These are phyloP conservation scores for Curvularia hawaiiensis DNA, from an alignment of 2,329 filamentous ascomycete genomes.

Conservation along the genomic window DNA sequence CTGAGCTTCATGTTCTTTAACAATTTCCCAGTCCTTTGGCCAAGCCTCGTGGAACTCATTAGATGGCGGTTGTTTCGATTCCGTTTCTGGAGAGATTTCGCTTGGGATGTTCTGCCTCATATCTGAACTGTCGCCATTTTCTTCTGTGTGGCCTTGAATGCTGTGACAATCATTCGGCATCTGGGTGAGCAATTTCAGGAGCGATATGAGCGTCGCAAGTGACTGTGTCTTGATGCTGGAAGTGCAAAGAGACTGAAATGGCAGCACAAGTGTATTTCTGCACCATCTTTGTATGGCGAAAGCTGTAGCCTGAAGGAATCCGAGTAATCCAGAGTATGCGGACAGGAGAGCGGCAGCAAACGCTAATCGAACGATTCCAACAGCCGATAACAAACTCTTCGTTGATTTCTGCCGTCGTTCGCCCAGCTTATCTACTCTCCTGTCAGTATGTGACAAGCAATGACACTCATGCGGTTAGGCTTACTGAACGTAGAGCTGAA, in stretches of 20 bases:
- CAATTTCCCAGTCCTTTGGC: neutral
- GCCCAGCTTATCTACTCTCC: neutral
- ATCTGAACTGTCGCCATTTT: neutral
- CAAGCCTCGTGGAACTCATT: neutral
- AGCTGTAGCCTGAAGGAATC: neutral
- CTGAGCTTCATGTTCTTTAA: neutral
- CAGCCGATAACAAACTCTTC: neutral
- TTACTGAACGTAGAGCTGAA: conserved; percentile 4
- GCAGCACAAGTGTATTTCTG: neutral
- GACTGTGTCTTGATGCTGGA: neutral
- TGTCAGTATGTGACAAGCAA: neutral
- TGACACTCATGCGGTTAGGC: neutral
- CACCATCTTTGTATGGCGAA: neutral
- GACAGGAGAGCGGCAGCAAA: neutral
- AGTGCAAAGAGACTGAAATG: neutral
- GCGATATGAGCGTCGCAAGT: neutral
- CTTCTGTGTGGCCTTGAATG: neutral
- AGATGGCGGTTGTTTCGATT: neutral
- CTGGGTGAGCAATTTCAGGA: neutral
- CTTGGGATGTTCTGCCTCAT: neutral
- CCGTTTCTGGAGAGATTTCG: neutral
- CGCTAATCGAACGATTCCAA: neutral
- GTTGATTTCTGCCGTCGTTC: neutral
- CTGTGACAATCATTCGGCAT: neutral
- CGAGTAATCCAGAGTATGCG: neutral